A percentile compares a stretch with the other conserved stretches of the same genome.
Evolutionary conservation across 495 filamentous ascomycete genomes (phyloP).

Genomic region (Hypoxylon trugodes): DNA sequence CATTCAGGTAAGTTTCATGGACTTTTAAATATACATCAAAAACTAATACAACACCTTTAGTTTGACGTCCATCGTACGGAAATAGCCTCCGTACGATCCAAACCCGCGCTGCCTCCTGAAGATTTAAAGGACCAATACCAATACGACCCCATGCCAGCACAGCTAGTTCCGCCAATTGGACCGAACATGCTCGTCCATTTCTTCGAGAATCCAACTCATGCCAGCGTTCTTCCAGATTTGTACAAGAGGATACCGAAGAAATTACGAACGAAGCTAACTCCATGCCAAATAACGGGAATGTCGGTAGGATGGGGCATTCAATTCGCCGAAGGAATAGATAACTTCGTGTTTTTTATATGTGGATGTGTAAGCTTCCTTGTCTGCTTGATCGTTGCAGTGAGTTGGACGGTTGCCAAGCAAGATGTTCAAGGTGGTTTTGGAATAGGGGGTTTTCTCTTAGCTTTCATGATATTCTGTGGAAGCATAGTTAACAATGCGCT

Average conservation of each 20-base stretch:
- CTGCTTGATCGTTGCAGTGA: conserved; percentile 6
- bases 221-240: conserved; percentile 6
- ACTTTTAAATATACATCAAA: too few species aligned
- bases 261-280: neutral
- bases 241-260: conserved; percentile 28
- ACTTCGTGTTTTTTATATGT: conserved; percentile 6
- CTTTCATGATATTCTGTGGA: too few species aligned
- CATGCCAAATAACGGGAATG: conserved; percentile 8
- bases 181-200: conserved; percentile 19
- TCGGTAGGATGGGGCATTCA: conserved; percentile 22
- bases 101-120: neutral
- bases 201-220: conserved; percentile 15
- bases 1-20: conserved; percentile 1
- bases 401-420: conserved; percentile 1
- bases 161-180: conserved; percentile 12
- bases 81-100: neutral
- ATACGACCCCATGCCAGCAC: conserved; percentile 9
- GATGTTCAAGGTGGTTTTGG: conserved; percentile 19
- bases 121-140: conserved; percentile 7
- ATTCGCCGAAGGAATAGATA: conserved; percentile 14
- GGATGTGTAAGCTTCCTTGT: neutral
- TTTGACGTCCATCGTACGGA: conserved; percentile 17
- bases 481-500: too few species aligned
- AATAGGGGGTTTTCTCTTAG: conserved; percentile 19
- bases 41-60: neutral